phyloP scores from a whole-genome alignment of 768 basidiomycete genomes.

The Leccinum truebloodii region DNA sequence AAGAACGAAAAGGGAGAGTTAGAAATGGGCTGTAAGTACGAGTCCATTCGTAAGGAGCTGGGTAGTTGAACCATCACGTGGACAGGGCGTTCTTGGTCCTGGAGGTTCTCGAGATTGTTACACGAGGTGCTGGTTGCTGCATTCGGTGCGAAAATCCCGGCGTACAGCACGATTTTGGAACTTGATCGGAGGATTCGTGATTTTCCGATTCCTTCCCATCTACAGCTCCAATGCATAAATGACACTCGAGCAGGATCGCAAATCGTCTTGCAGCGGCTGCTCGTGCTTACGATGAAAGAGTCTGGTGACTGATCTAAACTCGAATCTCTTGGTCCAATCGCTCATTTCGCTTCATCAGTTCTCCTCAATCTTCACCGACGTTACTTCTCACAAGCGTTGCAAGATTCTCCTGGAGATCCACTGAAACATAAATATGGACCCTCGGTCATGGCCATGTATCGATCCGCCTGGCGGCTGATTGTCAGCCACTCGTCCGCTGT shows the following conservation, averaged over 20 bases:
- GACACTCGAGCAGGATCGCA: slow-evolving; percentile 19
- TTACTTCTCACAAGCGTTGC: slow-evolving; percentile 67
- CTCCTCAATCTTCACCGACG: slow-evolving; percentile 65
- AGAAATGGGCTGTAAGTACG: slow-evolving; percentile 44
- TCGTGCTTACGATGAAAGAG: slow-evolving; percentile 50
- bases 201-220: slow-evolving; percentile 49
- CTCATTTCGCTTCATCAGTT: slow-evolving; percentile 36
- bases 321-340: neutral
- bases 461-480: slow-evolving; percentile 68
- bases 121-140: slow-evolving; percentile 51
- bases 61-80: neutral
- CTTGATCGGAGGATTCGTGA: slow-evolving; percentile 64
- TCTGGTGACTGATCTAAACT: slow-evolving; percentile 37
- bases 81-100: slow-evolving; percentile 58
- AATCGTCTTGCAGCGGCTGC: slow-evolving; percentile 42
- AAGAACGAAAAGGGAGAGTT: slow-evolving; percentile 35
- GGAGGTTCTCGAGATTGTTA: slow-evolving; percentile 53
- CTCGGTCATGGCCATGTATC: slow-evolving; percentile 72
- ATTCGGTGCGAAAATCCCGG: slow-evolving; percentile 52
- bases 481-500: slow-evolving; percentile 48
- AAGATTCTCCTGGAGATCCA: slow-evolving; percentile 56
- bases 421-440: slow-evolving; percentile 63
- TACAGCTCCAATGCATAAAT: slow-evolving; percentile 39
- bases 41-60: neutral
- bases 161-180: slow-evolving; percentile 53